Conservation (phyloP, 1,284 basidiomycete species). For the Chondrostereum purpureum region DNA sequence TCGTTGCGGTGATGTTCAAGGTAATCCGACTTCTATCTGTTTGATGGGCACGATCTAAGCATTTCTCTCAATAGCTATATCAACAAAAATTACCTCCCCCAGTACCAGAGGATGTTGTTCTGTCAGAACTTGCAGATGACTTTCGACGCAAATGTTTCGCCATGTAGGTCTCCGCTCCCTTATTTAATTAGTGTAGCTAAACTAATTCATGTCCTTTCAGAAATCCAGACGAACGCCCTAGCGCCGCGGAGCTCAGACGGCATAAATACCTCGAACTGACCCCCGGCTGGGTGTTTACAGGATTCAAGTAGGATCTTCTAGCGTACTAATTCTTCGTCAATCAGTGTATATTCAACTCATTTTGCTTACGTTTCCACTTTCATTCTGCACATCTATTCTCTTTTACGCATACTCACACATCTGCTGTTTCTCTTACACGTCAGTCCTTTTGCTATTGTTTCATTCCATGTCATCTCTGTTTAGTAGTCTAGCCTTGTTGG, state of each 20-base stretch:
- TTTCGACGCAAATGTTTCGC: constrained; percentile 90
- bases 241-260: constrained; percentile 72
- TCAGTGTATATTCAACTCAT: constrained; percentile 16
- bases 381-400: constrained; percentile 5
- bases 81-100: constrained; percentile 82
- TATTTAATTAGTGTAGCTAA: too few relatives aligned
- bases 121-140: constrained; percentile 75
- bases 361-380: too few relatives aligned
- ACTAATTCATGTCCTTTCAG: constrained; percentile 39
- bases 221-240: constrained; percentile 83
- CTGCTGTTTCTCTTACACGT: constrained; percentile 1
- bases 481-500: constrained; percentile 5
- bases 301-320: constrained; percentile 32
- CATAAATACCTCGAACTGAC: constrained; percentile 82
- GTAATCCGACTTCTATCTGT: too few relatives aligned
- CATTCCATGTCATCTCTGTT: constrained; percentile 1
- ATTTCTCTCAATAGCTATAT: constrained; percentile 52
- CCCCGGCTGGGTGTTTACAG: constrained; percentile 72
- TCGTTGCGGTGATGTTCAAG: constrained; percentile 91
- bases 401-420: neutral
- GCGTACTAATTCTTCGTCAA: constrained; percentile 9
- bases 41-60: too few relatives aligned
- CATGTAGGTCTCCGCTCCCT: constrained; percentile 46
- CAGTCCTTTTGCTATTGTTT: neutral
- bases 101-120: constrained; percentile 74